Percentiles rank a stretch among this genome's conserved stretches.
Evolutionary conservation across 495 filamentous ascomycete genomes (phyloP).

Genomic region (Baudoinia panamericana): DNA sequence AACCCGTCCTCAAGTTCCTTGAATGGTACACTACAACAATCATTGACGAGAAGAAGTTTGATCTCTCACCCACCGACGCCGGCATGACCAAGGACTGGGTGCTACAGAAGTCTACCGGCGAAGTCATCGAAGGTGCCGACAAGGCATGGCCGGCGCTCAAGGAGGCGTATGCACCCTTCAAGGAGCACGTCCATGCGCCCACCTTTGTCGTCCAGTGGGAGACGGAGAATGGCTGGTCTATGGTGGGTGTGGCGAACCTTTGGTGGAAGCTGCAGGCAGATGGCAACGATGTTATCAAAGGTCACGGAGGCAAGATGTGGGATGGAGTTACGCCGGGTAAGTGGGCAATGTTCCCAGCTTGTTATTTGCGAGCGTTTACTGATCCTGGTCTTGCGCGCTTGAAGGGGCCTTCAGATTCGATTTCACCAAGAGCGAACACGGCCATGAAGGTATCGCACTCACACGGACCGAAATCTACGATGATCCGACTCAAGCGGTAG

Average conservation of each 20-base stretch:
- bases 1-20: constrained; percentile 12
- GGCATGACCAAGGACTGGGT: constrained; percentile 1
- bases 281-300: constrained; percentile 6
- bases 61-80: not conserved
- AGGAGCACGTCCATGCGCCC: constrained; percentile 8
- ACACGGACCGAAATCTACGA: constrained; percentile 11
- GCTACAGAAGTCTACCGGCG: constrained; percentile 9
- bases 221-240: constrained; percentile 10
- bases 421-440: constrained; percentile 7
- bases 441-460: constrained; percentile 4
- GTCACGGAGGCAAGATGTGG: constrained; percentile 12
- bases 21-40: constrained; percentile 12
- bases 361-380: not conserved
- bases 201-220: constrained; percentile 7
- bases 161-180: constrained; percentile 13
- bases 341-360: not conserved
- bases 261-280: constrained; percentile 10
- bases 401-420: constrained; percentile 7
- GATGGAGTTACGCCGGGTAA: constrained; percentile 4
- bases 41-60: constrained; percentile 2
- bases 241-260: constrained; percentile 8
- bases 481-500: constrained; percentile 10
- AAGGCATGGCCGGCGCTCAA: constrained; percentile 7
- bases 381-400: too few relatives aligned
- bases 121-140: constrained; percentile 7